Percentiles rank a stretch among this genome's conserved stretches.
Evolutionary conservation across 306 rosid genomes (phyloP).

Genomic region (Citrullus amarus): DNA sequence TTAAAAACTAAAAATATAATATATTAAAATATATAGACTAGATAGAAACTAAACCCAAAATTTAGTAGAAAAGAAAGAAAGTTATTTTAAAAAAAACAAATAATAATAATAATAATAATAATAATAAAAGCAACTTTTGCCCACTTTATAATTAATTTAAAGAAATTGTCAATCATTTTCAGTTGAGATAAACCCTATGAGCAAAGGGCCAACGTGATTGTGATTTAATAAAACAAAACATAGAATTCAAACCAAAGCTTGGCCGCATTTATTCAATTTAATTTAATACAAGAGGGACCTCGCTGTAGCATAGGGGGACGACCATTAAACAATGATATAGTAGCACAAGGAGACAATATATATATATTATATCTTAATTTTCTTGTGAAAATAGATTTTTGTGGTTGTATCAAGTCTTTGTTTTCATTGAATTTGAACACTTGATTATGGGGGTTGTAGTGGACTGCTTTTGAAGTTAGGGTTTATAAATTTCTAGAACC

Average conservation of each 20-base stretch:
- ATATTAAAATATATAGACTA: too few relatives aligned
- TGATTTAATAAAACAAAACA: background rate
- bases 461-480: background rate
- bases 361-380: too few relatives aligned
- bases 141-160: background rate
- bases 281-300: slow-evolving; percentile 7
- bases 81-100: too few relatives aligned
- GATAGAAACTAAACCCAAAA: too few relatives aligned
- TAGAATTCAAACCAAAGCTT: background rate
- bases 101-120: too few relatives aligned
- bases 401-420: background rate
- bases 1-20: too few relatives aligned
- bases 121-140: background rate
- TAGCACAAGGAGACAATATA: background rate
- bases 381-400: background rate
- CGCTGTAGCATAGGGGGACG: background rate
- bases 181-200: background rate
- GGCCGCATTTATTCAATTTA: background rate
- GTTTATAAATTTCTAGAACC: background rate
- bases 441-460: background rate
- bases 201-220: background rate
- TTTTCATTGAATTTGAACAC: background rate
- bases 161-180: background rate
- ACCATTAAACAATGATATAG: background rate
- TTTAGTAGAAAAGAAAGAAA: too few relatives aligned